Conservation (phyloP, 2,329 filamentous ascomycete genomes). For the Apiospora malaysiana region DNA sequence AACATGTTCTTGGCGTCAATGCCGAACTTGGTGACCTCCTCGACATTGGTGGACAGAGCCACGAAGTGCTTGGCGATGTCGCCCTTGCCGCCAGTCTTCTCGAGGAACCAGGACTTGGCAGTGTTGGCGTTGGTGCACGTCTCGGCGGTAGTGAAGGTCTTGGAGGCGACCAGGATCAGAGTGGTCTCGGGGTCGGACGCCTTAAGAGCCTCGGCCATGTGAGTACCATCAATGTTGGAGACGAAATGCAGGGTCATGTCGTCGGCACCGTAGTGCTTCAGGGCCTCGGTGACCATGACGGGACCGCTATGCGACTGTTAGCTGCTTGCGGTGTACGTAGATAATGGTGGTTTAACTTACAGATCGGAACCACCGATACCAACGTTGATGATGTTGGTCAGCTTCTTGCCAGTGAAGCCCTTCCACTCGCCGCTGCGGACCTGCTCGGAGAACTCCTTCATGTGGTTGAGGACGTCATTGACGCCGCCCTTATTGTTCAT, state of each 20-base stretch:
- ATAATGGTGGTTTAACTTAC: slow-evolving; percentile 60
- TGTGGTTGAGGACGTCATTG: slow-evolving; percentile 90
- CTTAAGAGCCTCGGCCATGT: slow-evolving; percentile 91
- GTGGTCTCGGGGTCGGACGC: slow-evolving; percentile 94
- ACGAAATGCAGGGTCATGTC: slow-evolving; percentile 95
- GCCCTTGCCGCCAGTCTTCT: slow-evolving; percentile 75
- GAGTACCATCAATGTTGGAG: slow-evolving; percentile 98
- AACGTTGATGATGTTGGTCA: slow-evolving; percentile 95
- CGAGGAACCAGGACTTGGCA: slow-evolving; percentile 95
- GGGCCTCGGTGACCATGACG: slow-evolving; percentile 97
- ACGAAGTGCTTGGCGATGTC: slow-evolving; percentile 99
- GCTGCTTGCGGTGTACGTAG: neutral
- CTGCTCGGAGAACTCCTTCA: slow-evolving; percentile 97
- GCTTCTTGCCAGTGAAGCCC: slow-evolving; percentile 95
- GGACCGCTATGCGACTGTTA: slow-evolving; percentile 70
- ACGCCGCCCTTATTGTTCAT: slow-evolving; percentile 89
- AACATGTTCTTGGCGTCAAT: slow-evolving; percentile 99
- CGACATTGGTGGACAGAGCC: slow-evolving; percentile 93
- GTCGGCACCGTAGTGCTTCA: slow-evolving; percentile 90
- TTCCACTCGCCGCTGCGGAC: slow-evolving; percentile 96
- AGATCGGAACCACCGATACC: slow-evolving; percentile 98
- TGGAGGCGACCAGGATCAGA: slow-evolving; percentile 97
- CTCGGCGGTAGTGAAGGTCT: slow-evolving; percentile 99
- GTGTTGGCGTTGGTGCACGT: slow-evolving; percentile 97
- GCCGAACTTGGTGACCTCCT: slow-evolving; percentile 96